These are phyloP conservation scores for Waitea zeae DNA, from an alignment of 1,284 basidiomycete species.

Conservation along the genomic window DNA sequence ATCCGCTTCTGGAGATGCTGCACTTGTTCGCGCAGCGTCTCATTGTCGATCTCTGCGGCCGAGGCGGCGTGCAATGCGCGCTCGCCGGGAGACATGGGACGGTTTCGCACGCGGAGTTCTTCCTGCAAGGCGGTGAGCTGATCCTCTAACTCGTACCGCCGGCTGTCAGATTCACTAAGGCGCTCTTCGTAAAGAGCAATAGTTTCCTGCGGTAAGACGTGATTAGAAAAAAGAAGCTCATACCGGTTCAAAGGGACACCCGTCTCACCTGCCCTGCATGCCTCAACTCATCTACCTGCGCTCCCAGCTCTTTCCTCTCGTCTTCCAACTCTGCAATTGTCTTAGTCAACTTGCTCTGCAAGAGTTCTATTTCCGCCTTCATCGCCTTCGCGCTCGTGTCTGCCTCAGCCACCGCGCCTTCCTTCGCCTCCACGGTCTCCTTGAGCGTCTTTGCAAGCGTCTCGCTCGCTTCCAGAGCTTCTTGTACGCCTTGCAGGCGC, in stretches of 20 bases:
- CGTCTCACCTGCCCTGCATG: conserved; percentile 62
- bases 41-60: conserved; percentile 84
- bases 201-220: too few species aligned
- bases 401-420: conserved; percentile 31
- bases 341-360: conserved; percentile 32
- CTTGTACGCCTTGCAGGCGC: conserved; percentile 26
- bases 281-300: conserved; percentile 67
- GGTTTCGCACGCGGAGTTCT: conserved; percentile 21
- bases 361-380: conserved; percentile 32
- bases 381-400: conserved; percentile 32
- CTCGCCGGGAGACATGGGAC: conserved; percentile 20
- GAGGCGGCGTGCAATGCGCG: conserved; percentile 26
- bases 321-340: conserved; percentile 34
- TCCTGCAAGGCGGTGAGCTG: conserved; percentile 48
- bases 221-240: too few species aligned
- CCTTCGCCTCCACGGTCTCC: conserved; percentile 31
- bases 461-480: conserved; percentile 28
- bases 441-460: conserved; percentile 28
- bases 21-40: conserved; percentile 76
- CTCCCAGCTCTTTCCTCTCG: conserved; percentile 47
- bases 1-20: conserved; percentile 73
- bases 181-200: conserved; percentile 87
- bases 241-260: conserved; percentile 4
- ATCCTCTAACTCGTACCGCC: conserved; percentile 68
- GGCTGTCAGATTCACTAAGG: conserved; percentile 48